Evolutionary conservation across 108 stramenopile genomes (phyloP), one percentile per base, ranked within the genome.

Genomic region (Pseudonitzschia pungens): DNA sequence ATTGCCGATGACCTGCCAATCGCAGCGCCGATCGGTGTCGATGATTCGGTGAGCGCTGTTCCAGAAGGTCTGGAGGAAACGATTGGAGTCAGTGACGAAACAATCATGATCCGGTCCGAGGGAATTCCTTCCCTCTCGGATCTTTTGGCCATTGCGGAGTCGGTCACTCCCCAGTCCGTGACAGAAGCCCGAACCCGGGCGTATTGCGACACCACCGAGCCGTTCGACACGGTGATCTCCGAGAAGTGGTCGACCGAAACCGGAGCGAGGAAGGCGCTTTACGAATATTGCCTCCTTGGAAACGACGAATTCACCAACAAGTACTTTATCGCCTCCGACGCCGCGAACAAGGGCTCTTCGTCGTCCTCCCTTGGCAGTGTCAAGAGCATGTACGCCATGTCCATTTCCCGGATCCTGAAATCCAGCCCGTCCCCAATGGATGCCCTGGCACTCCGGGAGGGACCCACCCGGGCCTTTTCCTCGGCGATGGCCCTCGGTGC

Each of bases 341-440:
- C 60, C 15, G 60, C 60, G 9, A 62, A 62, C 41, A 62, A 40
- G 5, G 60, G 60, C 0, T 40, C 36, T 0, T 14, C 7, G 24
- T 54, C 53, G 53, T 5, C 36, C n/a, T n/a, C n/a, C n/a, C n/a
- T n/a, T 36, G 6, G 14, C 9, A 33, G 20, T 40, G 15, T 11
- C 18, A 62, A 62, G 60, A 62, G 60, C 60, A 33, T 62, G 60
- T 62, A 62, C 60, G 60, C 60, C 12, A 31, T 29, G n/a, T 62
- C 60, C 14, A 62, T 62, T 40, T 32, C 60, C 27, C 36, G 60
- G 32, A 10, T 62, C 15, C 8, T 62, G n/a, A 62, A 62, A 62
- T 3, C 24, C 9, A 40, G 12, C 20, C 57, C 27, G 15, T 40
- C 32, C 16, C 33, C 60, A 0, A 62, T n/a, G 2, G 60, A 62